These are phyloP conservation scores for Axilococcus clingmanii DNA, from an alignment of 139 green algal genomes.

Conservation along the genomic window DNA sequence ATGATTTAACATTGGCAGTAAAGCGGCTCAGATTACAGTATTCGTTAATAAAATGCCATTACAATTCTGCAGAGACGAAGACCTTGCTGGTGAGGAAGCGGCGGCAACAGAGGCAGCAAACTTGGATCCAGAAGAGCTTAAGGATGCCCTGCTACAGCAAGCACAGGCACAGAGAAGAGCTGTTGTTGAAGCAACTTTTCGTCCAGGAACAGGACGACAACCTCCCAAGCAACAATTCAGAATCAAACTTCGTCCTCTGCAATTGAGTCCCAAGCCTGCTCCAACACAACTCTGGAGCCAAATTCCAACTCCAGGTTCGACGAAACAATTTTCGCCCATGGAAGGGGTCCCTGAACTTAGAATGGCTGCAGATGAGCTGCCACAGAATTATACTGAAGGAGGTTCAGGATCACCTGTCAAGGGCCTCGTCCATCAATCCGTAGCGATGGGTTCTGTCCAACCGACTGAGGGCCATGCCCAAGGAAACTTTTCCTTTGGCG, in stretches of 20 bases:
- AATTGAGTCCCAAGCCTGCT: background rate
- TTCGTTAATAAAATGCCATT: no score
- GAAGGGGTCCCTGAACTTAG: slow-evolving; percentile 1
- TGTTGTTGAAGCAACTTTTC: background rate
- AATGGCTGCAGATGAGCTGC: background rate
- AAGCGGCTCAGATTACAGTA: no score
- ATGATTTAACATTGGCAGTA: no score
- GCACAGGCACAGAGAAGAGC: slow-evolving; percentile 11
- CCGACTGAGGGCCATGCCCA: background rate
- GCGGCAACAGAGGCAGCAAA: background rate
- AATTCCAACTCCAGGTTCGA: no score
- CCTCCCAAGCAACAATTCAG: background rate
- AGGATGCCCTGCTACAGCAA: slow-evolving; percentile 23
- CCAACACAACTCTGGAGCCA: no score
- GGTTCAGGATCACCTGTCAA: background rate
- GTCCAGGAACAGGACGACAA: slow-evolving; percentile 3
- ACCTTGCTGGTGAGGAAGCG: no score
- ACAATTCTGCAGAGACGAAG: no score
- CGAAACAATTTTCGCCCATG: background rate
- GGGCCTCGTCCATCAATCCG: background rate
- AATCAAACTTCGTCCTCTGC: background rate
- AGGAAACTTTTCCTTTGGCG: background rate
- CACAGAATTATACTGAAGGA: background rate
- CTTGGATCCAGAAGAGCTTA: slow-evolving; percentile 18
- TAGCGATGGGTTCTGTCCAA: background rate